phyloP scores from a whole-genome alignment of 2,329 filamentous ascomycete species.

The Chaetothyriales sp. region DNA sequence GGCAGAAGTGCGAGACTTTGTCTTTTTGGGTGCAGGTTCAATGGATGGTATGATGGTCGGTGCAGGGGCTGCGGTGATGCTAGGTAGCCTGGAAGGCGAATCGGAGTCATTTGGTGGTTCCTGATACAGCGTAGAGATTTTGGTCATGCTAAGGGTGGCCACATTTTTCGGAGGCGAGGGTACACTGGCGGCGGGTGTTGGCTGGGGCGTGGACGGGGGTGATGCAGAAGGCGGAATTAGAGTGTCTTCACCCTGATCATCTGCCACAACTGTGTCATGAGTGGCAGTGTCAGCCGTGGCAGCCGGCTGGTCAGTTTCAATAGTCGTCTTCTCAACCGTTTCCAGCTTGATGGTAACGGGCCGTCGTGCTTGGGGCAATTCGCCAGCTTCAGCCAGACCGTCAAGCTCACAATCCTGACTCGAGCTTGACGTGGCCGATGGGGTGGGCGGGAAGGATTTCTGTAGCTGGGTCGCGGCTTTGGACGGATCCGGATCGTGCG shows the following conservation, averaged over 20 bases:
- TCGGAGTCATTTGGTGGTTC: neutral
- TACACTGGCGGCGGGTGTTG: no score
- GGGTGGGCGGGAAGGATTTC: conserved; percentile 1
- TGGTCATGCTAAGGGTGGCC: neutral
- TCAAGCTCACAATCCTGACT: conserved; percentile 9
- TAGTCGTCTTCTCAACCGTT: conserved; percentile 10
- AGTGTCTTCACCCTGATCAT: neutral
- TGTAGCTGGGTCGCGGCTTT: neutral
- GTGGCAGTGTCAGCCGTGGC: neutral
- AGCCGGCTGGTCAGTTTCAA: conserved; percentile 11
- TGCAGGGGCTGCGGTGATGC: neutral
- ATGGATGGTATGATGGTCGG: conserved; percentile 13
- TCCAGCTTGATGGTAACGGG: conserved; percentile 17
- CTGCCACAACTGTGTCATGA: neutral
- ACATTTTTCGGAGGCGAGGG: neutral
- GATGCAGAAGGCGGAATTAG: neutral
- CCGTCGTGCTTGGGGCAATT: neutral
- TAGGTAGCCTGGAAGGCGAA: neutral
- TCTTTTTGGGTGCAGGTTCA: conserved; percentile 9
- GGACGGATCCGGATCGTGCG: neutral
- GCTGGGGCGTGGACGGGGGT: neutral
- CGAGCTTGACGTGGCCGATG: conserved; percentile 15
- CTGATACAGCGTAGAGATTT: neutral
- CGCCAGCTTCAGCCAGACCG: neutral
- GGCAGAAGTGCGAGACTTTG: conserved; percentile 8